Evolutionary conservation across 2,329 filamentous ascomycete genomes (phyloP).

Genomic region (Tolypocladium tropicale): DNA sequence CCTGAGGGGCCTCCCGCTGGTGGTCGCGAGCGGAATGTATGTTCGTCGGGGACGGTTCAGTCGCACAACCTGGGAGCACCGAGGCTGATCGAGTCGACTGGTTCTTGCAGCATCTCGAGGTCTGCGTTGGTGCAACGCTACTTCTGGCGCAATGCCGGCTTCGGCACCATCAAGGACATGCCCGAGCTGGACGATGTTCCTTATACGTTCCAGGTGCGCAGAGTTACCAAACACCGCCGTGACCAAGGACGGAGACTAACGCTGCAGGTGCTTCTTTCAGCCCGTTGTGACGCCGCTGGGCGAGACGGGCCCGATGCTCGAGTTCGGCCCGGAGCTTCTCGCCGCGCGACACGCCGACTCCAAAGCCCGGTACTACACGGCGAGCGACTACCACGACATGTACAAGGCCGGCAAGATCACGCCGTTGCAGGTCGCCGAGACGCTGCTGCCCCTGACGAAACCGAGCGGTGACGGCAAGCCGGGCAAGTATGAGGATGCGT

Average conservation of each 20-base stretch:
- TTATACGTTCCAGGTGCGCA: constrained; percentile 38
- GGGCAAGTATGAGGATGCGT: constrained; percentile 59
- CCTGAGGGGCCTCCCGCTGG: constrained; percentile 54
- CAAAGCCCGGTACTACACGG: constrained; percentile 52
- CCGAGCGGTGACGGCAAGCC: constrained; percentile 38
- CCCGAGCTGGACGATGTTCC: constrained; percentile 32
- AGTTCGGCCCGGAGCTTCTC: constrained; percentile 30
- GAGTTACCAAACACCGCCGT: no score
- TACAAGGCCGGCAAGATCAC: constrained; percentile 63
- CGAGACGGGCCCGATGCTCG: constrained; percentile 24
- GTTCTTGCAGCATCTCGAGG: constrained; percentile 40
- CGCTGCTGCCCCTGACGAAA: constrained; percentile 60
- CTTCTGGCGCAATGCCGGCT: constrained; percentile 61
- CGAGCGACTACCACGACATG: constrained; percentile 65
- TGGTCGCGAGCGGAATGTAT: constrained; percentile 6
- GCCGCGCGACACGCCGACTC: constrained; percentile 28
- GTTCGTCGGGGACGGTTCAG: not conserved
- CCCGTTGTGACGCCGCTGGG: constrained; percentile 46
- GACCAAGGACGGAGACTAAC: not conserved
- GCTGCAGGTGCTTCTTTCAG: constrained; percentile 20
- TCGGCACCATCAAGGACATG: constrained; percentile 36
- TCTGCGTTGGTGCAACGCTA: constrained; percentile 50
- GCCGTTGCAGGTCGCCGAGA: constrained; percentile 60
- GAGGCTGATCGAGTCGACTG: not conserved
- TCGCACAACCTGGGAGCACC: not conserved